A percentile compares a stretch with the other conserved stretches of the same genome.
These are phyloP conservation scores for Vitis hybrid DNA, from an alignment of 177 flowering plant species.

Conservation along the genomic window DNA sequence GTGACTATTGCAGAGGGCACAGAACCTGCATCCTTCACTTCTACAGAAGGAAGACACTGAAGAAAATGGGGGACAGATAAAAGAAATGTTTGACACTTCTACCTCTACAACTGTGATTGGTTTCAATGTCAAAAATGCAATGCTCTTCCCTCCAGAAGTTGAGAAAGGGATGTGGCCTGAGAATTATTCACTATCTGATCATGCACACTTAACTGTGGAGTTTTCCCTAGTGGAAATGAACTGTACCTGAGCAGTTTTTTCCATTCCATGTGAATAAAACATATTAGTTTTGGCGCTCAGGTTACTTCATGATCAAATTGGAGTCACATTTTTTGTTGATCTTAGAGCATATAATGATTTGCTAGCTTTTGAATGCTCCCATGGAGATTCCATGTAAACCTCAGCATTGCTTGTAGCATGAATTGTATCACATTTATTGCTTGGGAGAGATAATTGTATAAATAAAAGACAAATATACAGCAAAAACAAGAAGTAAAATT, in stretches of 20 bases:
- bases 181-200: conserved; percentile 24
- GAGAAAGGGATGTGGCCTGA: conserved; percentile 31
- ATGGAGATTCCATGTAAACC: too few relatives aligned
- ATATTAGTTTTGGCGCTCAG: neutral
- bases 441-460: too few relatives aligned
- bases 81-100: neutral
- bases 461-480: too few relatives aligned
- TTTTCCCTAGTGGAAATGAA: conserved; percentile 16
- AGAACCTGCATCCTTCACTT: neutral
- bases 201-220: conserved; percentile 30
- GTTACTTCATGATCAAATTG: too few relatives aligned
- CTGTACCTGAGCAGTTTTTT: conserved; percentile 2
- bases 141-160: conserved; percentile 26
- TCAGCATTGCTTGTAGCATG: too few relatives aligned
- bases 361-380: too few relatives aligned
- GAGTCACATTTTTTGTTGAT: too few relatives aligned
- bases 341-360: too few relatives aligned
- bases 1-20: conserved; percentile 4
- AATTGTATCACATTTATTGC: too few relatives aligned
- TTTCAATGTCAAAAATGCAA: conserved; percentile 23
- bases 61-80: neutral
- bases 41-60: conserved; percentile 12
- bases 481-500: too few relatives aligned
- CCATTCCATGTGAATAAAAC: neutral
- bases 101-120: conserved; percentile 14